Percentiles rank a stretch among this genome's conserved stretches.
These are phyloP conservation scores for Aspergillus steynii DNA, from an alignment of 495 filamentous ascomycete genomes.

Conservation along the genomic window DNA sequence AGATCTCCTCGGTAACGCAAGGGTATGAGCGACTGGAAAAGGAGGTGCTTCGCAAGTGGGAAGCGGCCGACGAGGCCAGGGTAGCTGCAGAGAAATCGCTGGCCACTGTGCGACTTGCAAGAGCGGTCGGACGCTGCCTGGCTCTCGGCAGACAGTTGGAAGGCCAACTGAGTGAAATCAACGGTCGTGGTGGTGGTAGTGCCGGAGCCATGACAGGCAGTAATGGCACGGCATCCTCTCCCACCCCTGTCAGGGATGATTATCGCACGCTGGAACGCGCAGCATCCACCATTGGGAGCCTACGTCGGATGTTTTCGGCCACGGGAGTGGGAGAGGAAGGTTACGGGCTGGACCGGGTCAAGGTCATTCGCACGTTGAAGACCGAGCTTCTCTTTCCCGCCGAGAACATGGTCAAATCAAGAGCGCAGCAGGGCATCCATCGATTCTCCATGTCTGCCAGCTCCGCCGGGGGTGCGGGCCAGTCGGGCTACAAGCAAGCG, in stretches of 20 bases:
- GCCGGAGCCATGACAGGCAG: constrained; percentile 4
- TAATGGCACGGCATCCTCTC: constrained; percentile 14
- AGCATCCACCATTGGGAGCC: constrained; percentile 68
- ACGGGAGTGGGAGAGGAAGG: constrained; percentile 69
- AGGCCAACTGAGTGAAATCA: constrained; percentile 68
- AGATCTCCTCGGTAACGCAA: constrained; percentile 75
- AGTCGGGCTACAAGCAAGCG: constrained; percentile 71
- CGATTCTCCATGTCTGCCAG: constrained; percentile 80
- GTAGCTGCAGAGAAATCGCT: constrained; percentile 71
- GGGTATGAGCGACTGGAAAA: constrained; percentile 80
- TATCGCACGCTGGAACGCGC: constrained; percentile 76
- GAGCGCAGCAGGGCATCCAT: constrained; percentile 76
- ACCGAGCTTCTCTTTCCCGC: constrained; percentile 66
- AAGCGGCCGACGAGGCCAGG: constrained; percentile 75
- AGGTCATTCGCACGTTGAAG: constrained; percentile 65
- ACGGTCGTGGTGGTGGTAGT: constrained; percentile 37
- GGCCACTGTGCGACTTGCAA: constrained; percentile 72
- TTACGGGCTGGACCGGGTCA: constrained; percentile 69
- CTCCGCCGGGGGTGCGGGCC: constrained; percentile 32
- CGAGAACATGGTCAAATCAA: constrained; percentile 64
- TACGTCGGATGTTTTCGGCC: constrained; percentile 70
- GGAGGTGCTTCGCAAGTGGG: constrained; percentile 79
- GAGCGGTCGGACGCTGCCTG: constrained; percentile 74
- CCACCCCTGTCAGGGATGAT: constrained; percentile 59
- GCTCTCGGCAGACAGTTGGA: constrained; percentile 85